Evolutionary conservation across 345 rosid genomes (phyloP).

Genomic region (Arabidopsis arenosa): DNA sequence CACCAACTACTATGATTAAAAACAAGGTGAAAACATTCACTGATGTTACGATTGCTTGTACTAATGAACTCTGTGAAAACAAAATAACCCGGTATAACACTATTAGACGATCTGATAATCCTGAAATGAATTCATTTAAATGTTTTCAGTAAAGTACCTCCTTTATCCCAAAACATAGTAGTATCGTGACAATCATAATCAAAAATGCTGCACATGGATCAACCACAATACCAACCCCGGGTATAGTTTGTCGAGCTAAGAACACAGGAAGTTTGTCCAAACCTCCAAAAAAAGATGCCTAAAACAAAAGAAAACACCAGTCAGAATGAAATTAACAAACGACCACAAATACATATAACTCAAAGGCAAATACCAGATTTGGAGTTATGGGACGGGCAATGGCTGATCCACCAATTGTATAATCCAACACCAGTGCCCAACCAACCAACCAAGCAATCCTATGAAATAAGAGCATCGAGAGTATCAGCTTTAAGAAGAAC

Average conservation of each 20-base stretch:
- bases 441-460: slow-evolving; percentile 94
- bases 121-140: not conserved
- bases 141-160: slow-evolving; percentile 57
- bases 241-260: slow-evolving; percentile 41
- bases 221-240: slow-evolving; percentile 74
- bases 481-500: slow-evolving; percentile 9
- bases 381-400: slow-evolving; percentile 93
- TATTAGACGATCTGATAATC: slow-evolving; percentile 19
- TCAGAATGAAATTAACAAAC: slow-evolving; percentile 1
- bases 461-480: slow-evolving; percentile 6
- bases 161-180: slow-evolving; percentile 85
- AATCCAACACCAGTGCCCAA: slow-evolving; percentile 92
- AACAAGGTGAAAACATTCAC: slow-evolving; percentile 66
- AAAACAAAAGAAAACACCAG: slow-evolving; percentile 1
- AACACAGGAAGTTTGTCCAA: slow-evolving; percentile 62
- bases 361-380: slow-evolving; percentile 55
- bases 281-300: slow-evolving; percentile 90
- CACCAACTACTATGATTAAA: slow-evolving; percentile 59
- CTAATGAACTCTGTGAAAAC: slow-evolving; percentile 59
- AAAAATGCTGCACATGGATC: slow-evolving; percentile 87
- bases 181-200: slow-evolving; percentile 70
- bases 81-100: not conserved
- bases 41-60: slow-evolving; percentile 65
- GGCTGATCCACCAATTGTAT: slow-evolving; percentile 94
- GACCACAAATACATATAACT: not conserved